Evolutionary conservation across 345 rosid genomes (phyloP).

Genomic region (Murraya paniculata): DNA sequence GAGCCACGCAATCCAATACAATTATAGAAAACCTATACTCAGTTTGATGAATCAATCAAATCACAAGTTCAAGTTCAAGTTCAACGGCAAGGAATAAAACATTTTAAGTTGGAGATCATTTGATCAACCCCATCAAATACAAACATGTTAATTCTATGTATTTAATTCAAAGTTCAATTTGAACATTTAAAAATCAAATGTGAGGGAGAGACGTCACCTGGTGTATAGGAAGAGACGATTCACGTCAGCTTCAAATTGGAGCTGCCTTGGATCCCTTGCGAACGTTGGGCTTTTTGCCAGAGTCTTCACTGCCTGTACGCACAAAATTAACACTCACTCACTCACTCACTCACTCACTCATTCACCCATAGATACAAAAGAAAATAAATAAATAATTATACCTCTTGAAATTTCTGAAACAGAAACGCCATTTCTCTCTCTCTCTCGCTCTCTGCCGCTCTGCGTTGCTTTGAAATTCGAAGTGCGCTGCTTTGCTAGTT

Average conservation of each 20-base stretch:
- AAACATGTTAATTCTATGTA: neutral
- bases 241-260: slow-evolving; percentile 77
- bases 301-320: slow-evolving; percentile 54
- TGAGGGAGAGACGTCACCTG: slow-evolving; percentile 33
- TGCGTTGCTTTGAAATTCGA: too few species aligned
- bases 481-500: too few species aligned
- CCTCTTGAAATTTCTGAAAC: slow-evolving; percentile 48
- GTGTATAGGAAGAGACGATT: slow-evolving; percentile 78
- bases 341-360: neutral
- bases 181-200: neutral
- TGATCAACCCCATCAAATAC: neutral
- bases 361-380: neutral
- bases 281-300: slow-evolving; percentile 70
- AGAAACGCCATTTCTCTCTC: slow-evolving; percentile 29
- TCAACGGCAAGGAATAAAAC: neutral
- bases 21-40: neutral
- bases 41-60: neutral
- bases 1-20: neutral
- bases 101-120: neutral
- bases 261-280: slow-evolving; percentile 62
- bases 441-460: neutral
- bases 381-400: neutral
- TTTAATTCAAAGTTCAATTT: neutral
- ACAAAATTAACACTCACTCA: neutral
- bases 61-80: neutral